These are phyloP conservation scores for Pichia sp. DNA, from an alignment of 1,139 yeast species.

Conservation along the genomic window DNA sequence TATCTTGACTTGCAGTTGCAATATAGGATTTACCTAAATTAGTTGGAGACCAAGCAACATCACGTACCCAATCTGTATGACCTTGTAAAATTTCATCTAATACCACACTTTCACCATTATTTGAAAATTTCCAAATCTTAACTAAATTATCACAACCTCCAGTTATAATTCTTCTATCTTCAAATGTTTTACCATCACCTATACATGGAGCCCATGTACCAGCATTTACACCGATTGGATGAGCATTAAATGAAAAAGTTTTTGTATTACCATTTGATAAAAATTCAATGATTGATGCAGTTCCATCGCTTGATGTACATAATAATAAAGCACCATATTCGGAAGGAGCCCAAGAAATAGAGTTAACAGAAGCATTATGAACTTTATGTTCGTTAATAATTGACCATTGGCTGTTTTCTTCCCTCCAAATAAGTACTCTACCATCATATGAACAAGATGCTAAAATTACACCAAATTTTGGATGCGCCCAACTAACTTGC, in stretches of 20 bases:
- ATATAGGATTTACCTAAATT: slow-evolving; percentile 79
- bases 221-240: slow-evolving; percentile 87
- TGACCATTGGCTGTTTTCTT: slow-evolving; percentile 84
- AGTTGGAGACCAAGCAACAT: slow-evolving; percentile 97
- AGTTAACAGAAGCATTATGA: slow-evolving; percentile 91
- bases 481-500: slow-evolving; percentile 99
- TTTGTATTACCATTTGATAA: slow-evolving; percentile 82
- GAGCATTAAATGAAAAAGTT: slow-evolving; percentile 61
- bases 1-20: slow-evolving; percentile 98
- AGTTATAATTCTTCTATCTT: slow-evolving; percentile 65
- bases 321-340: slow-evolving; percentile 89
- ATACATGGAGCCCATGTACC: slow-evolving; percentile 93
- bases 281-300: slow-evolving; percentile 84
- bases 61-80: slow-evolving; percentile 97
- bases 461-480: slow-evolving; percentile 89
- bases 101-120: slow-evolving; percentile 50
- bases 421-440: slow-evolving; percentile 90
- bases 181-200: slow-evolving; percentile 23
- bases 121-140: slow-evolving; percentile 78
- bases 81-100: slow-evolving; percentile 79
- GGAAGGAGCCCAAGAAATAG: slow-evolving; percentile 96
- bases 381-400: slow-evolving; percentile 81
- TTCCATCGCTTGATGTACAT: slow-evolving; percentile 92
- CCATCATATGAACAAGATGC: slow-evolving; percentile 97
- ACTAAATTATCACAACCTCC: slow-evolving; percentile 95